phyloP scores from a whole-genome alignment of 148 eudicot species.

The Chenopodium quinoa region DNA sequence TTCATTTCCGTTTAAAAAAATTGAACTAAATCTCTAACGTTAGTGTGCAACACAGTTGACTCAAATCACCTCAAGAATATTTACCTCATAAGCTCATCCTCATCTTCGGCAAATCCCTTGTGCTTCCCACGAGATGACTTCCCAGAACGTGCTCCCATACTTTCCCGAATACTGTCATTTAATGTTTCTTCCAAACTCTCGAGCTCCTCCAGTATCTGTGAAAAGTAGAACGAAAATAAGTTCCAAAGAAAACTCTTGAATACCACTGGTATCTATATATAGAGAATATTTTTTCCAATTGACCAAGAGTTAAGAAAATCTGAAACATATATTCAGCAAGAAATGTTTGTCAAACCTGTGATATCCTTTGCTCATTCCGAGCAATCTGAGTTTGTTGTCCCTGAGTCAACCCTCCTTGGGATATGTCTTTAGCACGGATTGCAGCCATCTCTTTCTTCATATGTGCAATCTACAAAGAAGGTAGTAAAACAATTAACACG shows the following conservation, averaged over 20 bases:
- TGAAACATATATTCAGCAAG: conserved; percentile 15
- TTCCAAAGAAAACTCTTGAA: neutral
- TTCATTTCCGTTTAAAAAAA: neutral
- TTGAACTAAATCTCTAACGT: neutral
- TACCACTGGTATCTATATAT: no score
- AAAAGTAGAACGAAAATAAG: neutral
- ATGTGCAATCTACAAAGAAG: conserved; percentile 65
- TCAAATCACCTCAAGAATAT: conserved; percentile 1
- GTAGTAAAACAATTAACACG: neutral
- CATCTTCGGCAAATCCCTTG: conserved; percentile 59
- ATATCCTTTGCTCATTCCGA: conserved; percentile 93
- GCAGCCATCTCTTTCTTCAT: conserved; percentile 99
- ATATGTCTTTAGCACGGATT: conserved; percentile 89
- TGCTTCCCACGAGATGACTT: conserved; percentile 46
- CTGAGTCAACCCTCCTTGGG: conserved; percentile 99
- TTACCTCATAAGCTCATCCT: conserved; percentile 78
- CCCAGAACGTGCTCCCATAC: conserved; percentile 78
- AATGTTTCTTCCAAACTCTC: conserved; percentile 97
- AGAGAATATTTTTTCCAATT: neutral
- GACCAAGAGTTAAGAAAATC: neutral
- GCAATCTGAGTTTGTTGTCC: conserved; percentile 99
- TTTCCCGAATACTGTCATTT: conserved; percentile 93
- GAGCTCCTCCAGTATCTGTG: conserved; percentile 69
- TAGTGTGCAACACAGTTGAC: neutral
- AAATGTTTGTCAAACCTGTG: conserved; percentile 53